Percentiles rank a stretch among this genome's conserved stretches.
Evolutionary conservation across 1,284 basidiomycete species (phyloP).

Genomic region (Ceratorhiza oryzae-sativae): DNA sequence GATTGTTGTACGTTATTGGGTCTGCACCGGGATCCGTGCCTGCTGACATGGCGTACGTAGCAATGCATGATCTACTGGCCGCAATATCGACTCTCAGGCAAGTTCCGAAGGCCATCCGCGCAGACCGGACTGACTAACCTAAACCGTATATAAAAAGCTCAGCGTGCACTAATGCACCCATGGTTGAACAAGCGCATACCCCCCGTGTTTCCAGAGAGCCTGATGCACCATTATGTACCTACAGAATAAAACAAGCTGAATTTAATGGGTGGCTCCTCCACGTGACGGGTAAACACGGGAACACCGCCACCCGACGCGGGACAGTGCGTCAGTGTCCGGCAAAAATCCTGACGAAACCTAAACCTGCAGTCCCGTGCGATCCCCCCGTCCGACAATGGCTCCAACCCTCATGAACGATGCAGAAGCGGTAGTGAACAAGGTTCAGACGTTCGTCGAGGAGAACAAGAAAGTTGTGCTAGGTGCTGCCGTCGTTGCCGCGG

Average conservation of each 20-base stretch:
- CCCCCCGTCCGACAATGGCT: constrained; percentile 14
- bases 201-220: constrained; percentile 5
- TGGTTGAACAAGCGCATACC: constrained; percentile 18
- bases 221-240: not conserved
- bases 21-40: too few relatives aligned
- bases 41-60: not conserved
- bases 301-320: constrained; percentile 30
- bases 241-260: not conserved
- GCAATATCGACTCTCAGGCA: constrained; percentile 7
- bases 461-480: constrained; percentile 75
- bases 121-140: too few relatives aligned
- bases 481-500: constrained; percentile 72
- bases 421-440: constrained; percentile 60
- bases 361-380: not conserved
- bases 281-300: constrained; percentile 34
- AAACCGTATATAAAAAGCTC: not conserved
- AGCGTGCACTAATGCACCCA: constrained; percentile 15
- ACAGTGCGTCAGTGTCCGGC: constrained; percentile 2
- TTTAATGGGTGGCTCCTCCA: constrained; percentile 6
- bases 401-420: constrained; percentile 5
- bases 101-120: too few relatives aligned
- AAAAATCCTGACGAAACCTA: constrained; percentile 27
- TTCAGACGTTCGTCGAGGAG: constrained; percentile 73
- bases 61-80: constrained; percentile 18
- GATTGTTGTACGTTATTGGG: not conserved